Base-by-base conservation (phyloP, 208 protist genomes). In the Naegleria lovaniensis region DNA sequence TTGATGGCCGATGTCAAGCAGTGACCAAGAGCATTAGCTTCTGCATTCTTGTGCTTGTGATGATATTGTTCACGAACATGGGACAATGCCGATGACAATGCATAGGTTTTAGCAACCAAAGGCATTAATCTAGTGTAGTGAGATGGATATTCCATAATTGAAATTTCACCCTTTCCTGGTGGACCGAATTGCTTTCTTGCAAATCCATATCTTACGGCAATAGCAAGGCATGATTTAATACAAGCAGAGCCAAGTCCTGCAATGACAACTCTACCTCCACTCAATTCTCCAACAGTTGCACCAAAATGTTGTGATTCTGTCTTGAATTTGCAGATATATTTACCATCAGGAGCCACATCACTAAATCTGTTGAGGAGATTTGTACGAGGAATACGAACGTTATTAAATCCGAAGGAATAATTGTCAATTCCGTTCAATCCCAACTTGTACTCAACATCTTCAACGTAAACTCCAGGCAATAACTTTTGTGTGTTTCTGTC, bases 331-430 rank as follows among this genome's bases (percentile, higher is more conserved):
- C 33, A 67, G 13, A 40, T 19, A 39, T 93, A 93, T 48, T 92
- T 48, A 48, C 92, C 92, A 29, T 87, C 40, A 2, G 83, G 75
- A 38, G 19, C 41, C 6, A 93, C 89, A 4, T 86, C 84, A 58
- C 39, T 43, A 83, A 90, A 93, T 33, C 22, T 90, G 79, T 92
- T 92, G 36, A 93, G 90, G 4, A 93, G 16, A 25, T 84, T 90
- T 16, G 76, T 83, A 52, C 85, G 79, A n/a, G 92, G 92, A 19
- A 93, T 84, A 29, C 87, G 29, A 55, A 90, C 89, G 25, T 90
- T 89, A 22, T 88, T 51, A n/a, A 94, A 92, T 58, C 91, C 91
- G 22, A 92, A 43, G 16, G 0, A 39, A 25, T n/a, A 52, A 51
- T 92, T 92, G 85, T 92, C 90, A 15, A 90, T 43, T 15, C 75